Conservation (phyloP, 768 basidiomycete species). For the Artomyces pyxidatus region DNA sequence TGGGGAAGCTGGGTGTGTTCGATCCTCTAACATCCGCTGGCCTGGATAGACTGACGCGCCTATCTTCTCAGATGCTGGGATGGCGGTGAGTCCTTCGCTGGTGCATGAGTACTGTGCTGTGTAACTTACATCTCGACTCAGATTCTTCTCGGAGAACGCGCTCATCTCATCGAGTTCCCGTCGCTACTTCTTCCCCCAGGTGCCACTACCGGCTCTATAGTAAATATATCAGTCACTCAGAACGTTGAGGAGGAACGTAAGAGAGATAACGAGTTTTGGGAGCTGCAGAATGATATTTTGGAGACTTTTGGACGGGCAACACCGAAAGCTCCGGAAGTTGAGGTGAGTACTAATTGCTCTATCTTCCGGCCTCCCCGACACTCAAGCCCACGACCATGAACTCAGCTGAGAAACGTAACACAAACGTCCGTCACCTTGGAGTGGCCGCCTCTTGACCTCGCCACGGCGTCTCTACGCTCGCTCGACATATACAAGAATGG, state of each 20-base stretch:
- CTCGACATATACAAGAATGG: constrained; percentile 92
- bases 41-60: constrained; percentile 5
- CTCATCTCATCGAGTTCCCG: constrained; percentile 96
- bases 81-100: constrained; percentile 57
- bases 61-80: constrained; percentile 66
- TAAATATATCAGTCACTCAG: constrained; percentile 92
- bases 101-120: constrained; percentile 4
- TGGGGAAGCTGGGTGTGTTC: constrained; percentile 83
- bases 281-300: constrained; percentile 74
- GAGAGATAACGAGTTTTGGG: constrained; percentile 76
- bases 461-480: constrained; percentile 77
- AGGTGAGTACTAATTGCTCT: constrained; percentile 35
- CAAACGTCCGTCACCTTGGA: constrained; percentile 96
- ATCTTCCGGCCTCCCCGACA: neutral
- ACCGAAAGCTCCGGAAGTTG: constrained; percentile 68
- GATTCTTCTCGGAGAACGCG: constrained; percentile 90
- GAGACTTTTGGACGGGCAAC: constrained; percentile 58
- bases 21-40: neutral
- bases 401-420: constrained; percentile 82
- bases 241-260: constrained; percentile 79
- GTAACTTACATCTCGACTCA: constrained; percentile 21
- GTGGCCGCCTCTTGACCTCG: constrained; percentile 84
- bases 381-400: too few relatives aligned
- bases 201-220: constrained; percentile 88
- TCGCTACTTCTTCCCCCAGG: constrained; percentile 91